phyloP scores from a whole-genome alignment of 2,329 filamentous ascomycete species.

The Fusarium sp. region DNA sequence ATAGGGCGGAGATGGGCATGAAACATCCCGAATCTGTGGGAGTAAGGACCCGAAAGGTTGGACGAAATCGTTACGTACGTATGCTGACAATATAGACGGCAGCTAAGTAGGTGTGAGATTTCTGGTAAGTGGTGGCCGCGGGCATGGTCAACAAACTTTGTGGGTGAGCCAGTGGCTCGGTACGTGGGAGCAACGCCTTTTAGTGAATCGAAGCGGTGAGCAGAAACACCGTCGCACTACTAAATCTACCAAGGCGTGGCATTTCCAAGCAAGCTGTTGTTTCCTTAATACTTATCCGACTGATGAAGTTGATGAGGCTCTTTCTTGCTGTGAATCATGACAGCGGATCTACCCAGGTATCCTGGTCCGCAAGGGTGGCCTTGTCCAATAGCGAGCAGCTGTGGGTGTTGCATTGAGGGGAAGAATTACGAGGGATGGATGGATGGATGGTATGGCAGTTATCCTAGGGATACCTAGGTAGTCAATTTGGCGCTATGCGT shows the following conservation, averaged over 20 bases:
- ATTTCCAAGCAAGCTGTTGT: background rate
- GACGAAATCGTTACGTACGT: slow-evolving; percentile 2
- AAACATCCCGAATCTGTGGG: slow-evolving; percentile 16
- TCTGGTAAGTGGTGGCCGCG: slow-evolving; percentile 10
- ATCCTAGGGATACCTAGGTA: background rate
- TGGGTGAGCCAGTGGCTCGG: slow-evolving; percentile 31
- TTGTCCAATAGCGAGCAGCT: slow-evolving; percentile 20
- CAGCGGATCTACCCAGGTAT: slow-evolving; percentile 42
- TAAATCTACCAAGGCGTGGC: background rate
- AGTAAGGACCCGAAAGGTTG: slow-evolving; percentile 21
- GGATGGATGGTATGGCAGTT: background rate
- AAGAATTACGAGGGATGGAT: slow-evolving; percentile 4
- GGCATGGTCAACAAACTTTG: slow-evolving; percentile 31
- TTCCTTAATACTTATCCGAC: background rate
- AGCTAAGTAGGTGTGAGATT: slow-evolving; percentile 17
- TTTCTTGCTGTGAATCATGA: slow-evolving; percentile 24
- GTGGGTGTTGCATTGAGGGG: slow-evolving; percentile 13
- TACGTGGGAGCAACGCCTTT: slow-evolving; percentile 18
- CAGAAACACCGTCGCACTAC: background rate
- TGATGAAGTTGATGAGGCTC: slow-evolving; percentile 32
- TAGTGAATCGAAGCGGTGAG: slow-evolving; percentile 10
- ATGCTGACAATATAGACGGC: slow-evolving; percentile 6
- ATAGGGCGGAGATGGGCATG: slow-evolving; percentile 15
- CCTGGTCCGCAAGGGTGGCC: slow-evolving; percentile 19
- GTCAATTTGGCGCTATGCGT: background rate